Evolutionary conservation across 805 yeast species (phyloP).

Genomic region (Komagataella kurtzmanii): DNA sequence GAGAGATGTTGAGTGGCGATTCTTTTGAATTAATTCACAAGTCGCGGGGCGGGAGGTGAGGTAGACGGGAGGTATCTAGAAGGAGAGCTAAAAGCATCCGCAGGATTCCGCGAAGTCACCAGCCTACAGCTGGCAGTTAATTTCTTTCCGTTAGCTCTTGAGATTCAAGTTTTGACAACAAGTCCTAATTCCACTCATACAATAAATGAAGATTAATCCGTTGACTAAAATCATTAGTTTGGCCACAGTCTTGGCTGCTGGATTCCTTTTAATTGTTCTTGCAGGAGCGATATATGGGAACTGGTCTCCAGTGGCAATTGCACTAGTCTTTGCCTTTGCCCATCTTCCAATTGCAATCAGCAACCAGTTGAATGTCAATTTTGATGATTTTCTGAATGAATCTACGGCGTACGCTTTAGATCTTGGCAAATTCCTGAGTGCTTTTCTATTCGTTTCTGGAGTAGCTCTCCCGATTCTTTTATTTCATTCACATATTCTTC

Average conservation of each 20-base stretch:
- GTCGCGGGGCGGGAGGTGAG: background rate
- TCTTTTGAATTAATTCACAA: background rate
- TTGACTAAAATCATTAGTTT: constrained; percentile 67
- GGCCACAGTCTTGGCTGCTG: constrained; percentile 71
- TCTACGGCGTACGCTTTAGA: constrained; percentile 44
- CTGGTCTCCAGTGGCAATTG: constrained; percentile 82
- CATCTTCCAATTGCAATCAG: constrained; percentile 60
- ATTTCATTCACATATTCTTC: constrained; percentile 62
- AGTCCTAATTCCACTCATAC: background rate
- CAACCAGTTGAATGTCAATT: constrained; percentile 23
- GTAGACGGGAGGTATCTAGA: background rate
- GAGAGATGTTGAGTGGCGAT: background rate
- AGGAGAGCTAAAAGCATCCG: background rate
- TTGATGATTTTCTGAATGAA: constrained; percentile 55
- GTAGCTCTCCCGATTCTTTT: constrained; percentile 57
- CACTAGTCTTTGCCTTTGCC: constrained; percentile 48
- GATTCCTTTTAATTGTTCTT: constrained; percentile 76
- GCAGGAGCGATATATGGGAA: constrained; percentile 82
- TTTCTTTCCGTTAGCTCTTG: constrained; percentile 1
- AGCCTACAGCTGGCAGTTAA: background rate
- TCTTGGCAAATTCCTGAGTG: constrained; percentile 67
- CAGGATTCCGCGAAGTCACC: background rate
- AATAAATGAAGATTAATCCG: constrained; percentile 29
- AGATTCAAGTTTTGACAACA: background rate
- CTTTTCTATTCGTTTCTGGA: constrained; percentile 66